Percentiles rank a stretch among this genome's conserved stretches.
Evolutionary conservation across 2,329 filamentous ascomycete species (phyloP).

Genomic region (Chaetoscypha palmicola): DNA sequence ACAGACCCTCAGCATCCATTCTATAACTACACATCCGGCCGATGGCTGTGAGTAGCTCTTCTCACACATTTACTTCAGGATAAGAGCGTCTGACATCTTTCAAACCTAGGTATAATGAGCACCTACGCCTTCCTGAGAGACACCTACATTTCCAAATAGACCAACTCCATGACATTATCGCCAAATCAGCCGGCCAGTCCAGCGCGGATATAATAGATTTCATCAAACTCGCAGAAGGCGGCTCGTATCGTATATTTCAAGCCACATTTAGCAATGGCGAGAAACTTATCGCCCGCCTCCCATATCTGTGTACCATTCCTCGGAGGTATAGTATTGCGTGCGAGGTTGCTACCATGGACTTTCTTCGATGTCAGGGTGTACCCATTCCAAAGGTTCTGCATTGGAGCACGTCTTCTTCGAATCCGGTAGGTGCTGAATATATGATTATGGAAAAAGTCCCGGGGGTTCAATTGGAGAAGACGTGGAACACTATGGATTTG

Average conservation of each 20-base stretch:
- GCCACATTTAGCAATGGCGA: constrained; percentile 21
- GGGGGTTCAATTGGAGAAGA: constrained; percentile 29
- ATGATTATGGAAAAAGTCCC: constrained; percentile 35
- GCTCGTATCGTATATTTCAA: constrained; percentile 27
- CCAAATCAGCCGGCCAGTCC: constrained; percentile 21
- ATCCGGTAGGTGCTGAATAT: constrained; percentile 33
- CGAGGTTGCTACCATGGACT: constrained; percentile 23
- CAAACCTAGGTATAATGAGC: constrained; percentile 23
- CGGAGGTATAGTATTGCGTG: constrained; percentile 15
- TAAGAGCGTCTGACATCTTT: constrained; percentile 6
- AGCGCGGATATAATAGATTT: constrained; percentile 21
- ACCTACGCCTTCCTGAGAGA: constrained; percentile 24
- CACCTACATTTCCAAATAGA: constrained; percentile 23
- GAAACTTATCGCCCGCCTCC: constrained; percentile 22
- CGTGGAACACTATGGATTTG: constrained; percentile 21
- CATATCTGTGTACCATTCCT: constrained; percentile 19
- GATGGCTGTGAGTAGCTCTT: constrained; percentile 22
- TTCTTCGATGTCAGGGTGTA: constrained; percentile 23
- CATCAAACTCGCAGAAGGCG: constrained; percentile 25
- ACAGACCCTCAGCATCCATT: constrained; percentile 6
- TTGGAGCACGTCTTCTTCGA: constrained; percentile 30
- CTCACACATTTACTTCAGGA: background rate
- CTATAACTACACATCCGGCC: constrained; percentile 26
- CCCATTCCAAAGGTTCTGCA: constrained; percentile 24
- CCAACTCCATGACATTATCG: constrained; percentile 19